Conservation (phyloP, 2,329 filamentous ascomycete genomes). For the Beauveria bassiana region DNA sequence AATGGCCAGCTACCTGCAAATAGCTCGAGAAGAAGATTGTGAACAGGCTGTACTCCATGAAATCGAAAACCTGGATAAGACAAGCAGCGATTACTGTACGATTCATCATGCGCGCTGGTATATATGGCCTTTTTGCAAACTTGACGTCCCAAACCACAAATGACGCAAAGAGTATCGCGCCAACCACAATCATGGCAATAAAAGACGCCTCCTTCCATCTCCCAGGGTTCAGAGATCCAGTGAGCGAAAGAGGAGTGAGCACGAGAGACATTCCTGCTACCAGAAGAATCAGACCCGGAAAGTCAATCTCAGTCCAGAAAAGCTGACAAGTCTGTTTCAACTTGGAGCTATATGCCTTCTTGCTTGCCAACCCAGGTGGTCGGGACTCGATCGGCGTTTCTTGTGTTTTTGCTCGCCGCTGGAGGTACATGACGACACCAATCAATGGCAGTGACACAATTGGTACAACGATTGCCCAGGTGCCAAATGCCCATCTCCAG, state of each 20-base stretch:
- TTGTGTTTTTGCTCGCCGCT: conserved; percentile 18
- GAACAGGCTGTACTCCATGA: conserved; percentile 30
- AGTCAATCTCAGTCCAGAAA: conserved; percentile 26
- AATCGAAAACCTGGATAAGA: conserved; percentile 27
- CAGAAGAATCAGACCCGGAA: conserved; percentile 26
- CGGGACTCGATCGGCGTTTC: not conserved
- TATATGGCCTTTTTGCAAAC: conserved; percentile 29
- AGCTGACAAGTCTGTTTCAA: conserved; percentile 17
- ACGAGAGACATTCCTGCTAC: conserved; percentile 25
- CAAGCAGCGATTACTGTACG: conserved; percentile 32
- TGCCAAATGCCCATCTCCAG: conserved; percentile 35
- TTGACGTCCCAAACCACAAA: conserved; percentile 30
- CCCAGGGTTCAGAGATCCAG: conserved; percentile 25
- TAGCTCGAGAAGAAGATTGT: conserved; percentile 33
- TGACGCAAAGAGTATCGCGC: conserved; percentile 16
- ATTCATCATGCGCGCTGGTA: conserved; percentile 31
- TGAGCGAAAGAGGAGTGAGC: conserved; percentile 30
- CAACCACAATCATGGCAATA: conserved; percentile 29
- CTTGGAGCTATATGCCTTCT: not conserved
- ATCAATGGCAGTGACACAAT: conserved; percentile 25
- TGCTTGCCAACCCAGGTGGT: not conserved
- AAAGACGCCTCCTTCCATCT: conserved; percentile 25
- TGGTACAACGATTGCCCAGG: conserved; percentile 33
- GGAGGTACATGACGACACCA: conserved; percentile 24
- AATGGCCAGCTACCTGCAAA: conserved; percentile 31